Evolutionary conservation across 495 filamentous ascomycete genomes (phyloP).

Genomic region (Aspergillus biplanus): DNA sequence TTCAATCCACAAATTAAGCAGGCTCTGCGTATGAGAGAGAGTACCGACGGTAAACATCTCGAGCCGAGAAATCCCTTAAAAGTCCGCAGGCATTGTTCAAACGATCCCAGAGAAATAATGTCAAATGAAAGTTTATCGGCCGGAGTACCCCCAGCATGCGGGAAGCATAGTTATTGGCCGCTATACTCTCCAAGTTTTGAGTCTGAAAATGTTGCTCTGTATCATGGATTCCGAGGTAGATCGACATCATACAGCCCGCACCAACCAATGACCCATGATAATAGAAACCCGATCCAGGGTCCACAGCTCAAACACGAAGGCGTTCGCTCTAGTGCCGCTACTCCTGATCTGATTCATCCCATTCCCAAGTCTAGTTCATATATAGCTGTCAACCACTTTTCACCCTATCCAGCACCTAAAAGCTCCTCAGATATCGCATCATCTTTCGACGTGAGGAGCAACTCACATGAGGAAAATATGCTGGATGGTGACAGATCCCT

Average conservation of each 20-base stretch:
- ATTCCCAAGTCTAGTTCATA: conserved; percentile 16
- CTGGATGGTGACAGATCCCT: conserved; percentile 1
- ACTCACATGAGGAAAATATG: conserved; percentile 3
- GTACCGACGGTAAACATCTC: conserved; percentile 5
- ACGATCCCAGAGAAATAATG: conserved; percentile 10
- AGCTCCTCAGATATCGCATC: conserved; percentile 7
- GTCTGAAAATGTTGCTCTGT: conserved; percentile 2
- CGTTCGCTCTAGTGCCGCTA: not conserved
- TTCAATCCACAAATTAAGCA: conserved; percentile 7
- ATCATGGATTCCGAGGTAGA: conserved; percentile 11
- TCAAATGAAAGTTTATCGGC: conserved; percentile 11
- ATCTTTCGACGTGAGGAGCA: not conserved
- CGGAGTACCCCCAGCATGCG: conserved; percentile 2
- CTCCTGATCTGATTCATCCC: conserved; percentile 18
- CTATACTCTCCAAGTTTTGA: conserved; percentile 5
- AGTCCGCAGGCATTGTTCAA: conserved; percentile 5
- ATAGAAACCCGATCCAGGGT: not conserved
- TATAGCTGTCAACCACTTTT: conserved; percentile 18
- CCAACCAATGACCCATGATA: not conserved
- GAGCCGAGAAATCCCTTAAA: conserved; percentile 10
- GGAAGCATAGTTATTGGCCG: conserved; percentile 16
- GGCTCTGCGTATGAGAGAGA: not conserved
- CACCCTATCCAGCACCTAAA: conserved; percentile 6
- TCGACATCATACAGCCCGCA: conserved; percentile 10
- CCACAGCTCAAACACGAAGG: conserved; percentile 6